Conservation (phyloP, 2,329 filamentous ascomycete species). For the Neophaeococcomyces aloes region DNA sequence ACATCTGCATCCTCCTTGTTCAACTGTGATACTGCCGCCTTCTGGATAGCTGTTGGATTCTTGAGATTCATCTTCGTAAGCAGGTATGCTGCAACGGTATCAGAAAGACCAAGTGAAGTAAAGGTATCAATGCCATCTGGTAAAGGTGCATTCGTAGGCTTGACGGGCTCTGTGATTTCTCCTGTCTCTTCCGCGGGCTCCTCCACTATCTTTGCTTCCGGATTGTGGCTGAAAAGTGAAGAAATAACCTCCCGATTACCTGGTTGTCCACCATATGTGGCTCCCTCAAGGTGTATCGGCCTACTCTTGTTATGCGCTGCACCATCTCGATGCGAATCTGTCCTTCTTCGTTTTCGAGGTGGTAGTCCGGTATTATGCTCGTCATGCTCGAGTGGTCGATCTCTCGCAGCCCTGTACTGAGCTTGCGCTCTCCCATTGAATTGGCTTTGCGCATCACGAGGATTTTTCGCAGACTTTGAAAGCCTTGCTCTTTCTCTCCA, state of each 20-base stretch:
- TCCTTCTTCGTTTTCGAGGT: slow-evolving; percentile 2
- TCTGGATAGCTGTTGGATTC: slow-evolving; percentile 88
- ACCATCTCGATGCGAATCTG: slow-evolving; percentile 6
- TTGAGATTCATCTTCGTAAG: slow-evolving; percentile 77
- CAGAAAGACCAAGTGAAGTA: slow-evolving; percentile 70
- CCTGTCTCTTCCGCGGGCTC: slow-evolving; percentile 29
- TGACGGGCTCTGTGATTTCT: slow-evolving; percentile 40
- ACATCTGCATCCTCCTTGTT: slow-evolving; percentile 74
- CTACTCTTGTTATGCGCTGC: slow-evolving; percentile 20
- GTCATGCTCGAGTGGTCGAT: not conserved
- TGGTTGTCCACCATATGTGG: slow-evolving; percentile 24
- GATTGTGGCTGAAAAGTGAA: slow-evolving; percentile 86
- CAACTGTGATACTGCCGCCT: slow-evolving; percentile 72
- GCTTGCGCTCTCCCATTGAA: not conserved
- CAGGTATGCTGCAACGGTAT: slow-evolving; percentile 69
- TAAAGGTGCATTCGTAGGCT: slow-evolving; percentile 84
- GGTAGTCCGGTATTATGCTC: slow-evolving; percentile 1
- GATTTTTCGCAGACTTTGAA: slow-evolving; percentile 50
- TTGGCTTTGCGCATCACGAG: slow-evolving; percentile 10
- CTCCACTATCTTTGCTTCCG: slow-evolving; percentile 47
- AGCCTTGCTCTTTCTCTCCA: slow-evolving; percentile 84
- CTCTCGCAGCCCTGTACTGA: slow-evolving; percentile 1
- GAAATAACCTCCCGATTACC: slow-evolving; percentile 60
- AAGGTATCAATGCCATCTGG: slow-evolving; percentile 77
- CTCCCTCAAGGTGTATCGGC: slow-evolving; percentile 4